Evolutionary conservation across 768 basidiomycete genomes (phyloP).

Genomic region (Tricholoma bakamatsutake): DNA sequence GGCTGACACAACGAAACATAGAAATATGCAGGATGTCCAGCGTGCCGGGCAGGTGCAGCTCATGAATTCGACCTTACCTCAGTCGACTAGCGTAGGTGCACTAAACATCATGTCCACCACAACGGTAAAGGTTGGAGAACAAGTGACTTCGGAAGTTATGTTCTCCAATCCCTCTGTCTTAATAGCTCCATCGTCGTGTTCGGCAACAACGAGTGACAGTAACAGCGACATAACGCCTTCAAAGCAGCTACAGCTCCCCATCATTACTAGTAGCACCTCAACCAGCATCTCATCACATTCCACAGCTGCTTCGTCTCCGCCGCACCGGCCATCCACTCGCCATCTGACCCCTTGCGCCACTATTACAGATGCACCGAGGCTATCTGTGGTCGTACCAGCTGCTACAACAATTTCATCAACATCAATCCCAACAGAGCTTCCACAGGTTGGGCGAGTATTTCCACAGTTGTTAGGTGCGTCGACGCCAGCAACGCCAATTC

Average conservation of each 20-base stretch:
- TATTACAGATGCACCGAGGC: neutral
- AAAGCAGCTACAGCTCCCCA: neutral
- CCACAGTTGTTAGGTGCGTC: too few relatives aligned
- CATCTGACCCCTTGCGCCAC: neutral
- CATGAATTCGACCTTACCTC: neutral
- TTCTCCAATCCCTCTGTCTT: neutral
- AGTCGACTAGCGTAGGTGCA: neutral
- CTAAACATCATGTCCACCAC: neutral
- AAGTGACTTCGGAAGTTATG: neutral
- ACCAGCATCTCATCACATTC: neutral
- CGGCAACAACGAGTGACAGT: neutral
- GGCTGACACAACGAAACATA: neutral
- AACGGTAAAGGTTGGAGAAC: neutral
- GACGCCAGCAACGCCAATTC: too few relatives aligned
- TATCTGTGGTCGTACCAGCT: neutral
- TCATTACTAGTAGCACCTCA: neutral
- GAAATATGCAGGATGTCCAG: neutral
- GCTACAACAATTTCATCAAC: neutral
- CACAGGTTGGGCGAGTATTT: too few relatives aligned
- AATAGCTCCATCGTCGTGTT: neutral
- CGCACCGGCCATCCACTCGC: neutral
- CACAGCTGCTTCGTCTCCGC: neutral
- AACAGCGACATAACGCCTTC: neutral
- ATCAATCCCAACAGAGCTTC: too few relatives aligned
- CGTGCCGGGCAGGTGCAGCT: neutral